These are phyloP conservation scores for Exophiala xenobiotica DNA, from an alignment of 2,329 filamentous ascomycete genomes.

Conservation along the genomic window DNA sequence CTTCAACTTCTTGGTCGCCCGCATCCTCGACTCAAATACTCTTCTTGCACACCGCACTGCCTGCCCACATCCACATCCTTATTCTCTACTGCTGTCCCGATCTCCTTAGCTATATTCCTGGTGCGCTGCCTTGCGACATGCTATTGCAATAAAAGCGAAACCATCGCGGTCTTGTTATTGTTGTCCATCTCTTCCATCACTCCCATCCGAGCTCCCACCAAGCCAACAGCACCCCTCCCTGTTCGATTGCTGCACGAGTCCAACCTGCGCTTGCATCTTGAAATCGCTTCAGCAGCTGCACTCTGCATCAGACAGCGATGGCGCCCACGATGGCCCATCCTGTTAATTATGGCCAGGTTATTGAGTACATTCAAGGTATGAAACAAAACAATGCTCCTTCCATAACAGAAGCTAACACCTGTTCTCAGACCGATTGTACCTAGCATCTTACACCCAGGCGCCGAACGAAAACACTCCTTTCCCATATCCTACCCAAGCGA, in stretches of 20 bases:
- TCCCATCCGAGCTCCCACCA: slow-evolving; percentile 8
- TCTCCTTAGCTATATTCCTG: neutral
- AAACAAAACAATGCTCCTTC: slow-evolving; percentile 33
- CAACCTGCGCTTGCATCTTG: neutral
- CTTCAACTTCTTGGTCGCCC: neutral
- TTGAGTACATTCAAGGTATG: slow-evolving; percentile 91
- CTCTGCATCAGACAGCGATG: slow-evolving; percentile 23
- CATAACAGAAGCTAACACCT: slow-evolving; percentile 33
- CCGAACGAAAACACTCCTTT: slow-evolving; percentile 82
- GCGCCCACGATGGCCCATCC: slow-evolving; percentile 40
- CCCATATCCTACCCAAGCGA: slow-evolving; percentile 67
- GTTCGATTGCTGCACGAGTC: neutral
- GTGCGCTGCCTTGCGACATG: slow-evolving; percentile 15
- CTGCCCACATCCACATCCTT: neutral
- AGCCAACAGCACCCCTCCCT: neutral
- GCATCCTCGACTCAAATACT: slow-evolving; percentile 1
- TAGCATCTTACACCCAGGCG: slow-evolving; percentile 83
- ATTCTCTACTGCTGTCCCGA: neutral
- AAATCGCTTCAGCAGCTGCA: slow-evolving; percentile 8
- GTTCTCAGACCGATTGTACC: slow-evolving; percentile 81
- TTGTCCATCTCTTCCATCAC: slow-evolving; percentile 9
- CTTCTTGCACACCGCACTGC: neutral
- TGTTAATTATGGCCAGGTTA: slow-evolving; percentile 77
- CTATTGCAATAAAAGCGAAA: slow-evolving; percentile 8
- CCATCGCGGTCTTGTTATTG: neutral